These are phyloP conservation scores for Mycosphaerelloides madeirae DNA, from an alignment of 2,329 filamentous ascomycete species.

Conservation along the genomic window DNA sequence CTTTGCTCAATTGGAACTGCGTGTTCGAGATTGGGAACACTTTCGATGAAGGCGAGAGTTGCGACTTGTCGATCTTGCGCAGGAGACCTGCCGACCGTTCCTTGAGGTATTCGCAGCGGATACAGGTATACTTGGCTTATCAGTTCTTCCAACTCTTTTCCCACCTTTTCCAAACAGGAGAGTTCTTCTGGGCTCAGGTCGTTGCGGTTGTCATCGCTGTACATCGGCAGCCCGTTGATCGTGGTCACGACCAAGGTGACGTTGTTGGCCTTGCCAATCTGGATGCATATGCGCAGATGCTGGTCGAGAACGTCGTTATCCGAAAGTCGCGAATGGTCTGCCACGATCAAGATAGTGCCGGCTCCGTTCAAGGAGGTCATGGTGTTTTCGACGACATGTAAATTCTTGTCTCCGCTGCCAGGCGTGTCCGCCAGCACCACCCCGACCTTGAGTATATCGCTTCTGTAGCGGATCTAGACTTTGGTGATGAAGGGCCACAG, in stretches of 20 bases:
- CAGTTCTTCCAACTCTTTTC: background rate
- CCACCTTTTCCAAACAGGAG: background rate
- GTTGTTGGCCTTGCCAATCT: conserved; percentile 7
- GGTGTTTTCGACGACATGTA: conserved; percentile 12
- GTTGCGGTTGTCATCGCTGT: background rate
- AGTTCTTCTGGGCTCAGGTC: background rate
- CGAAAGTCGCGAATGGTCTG: background rate
- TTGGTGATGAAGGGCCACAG: conserved; percentile 19
- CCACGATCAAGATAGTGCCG: conserved; percentile 11
- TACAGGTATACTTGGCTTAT: conserved; percentile 2
- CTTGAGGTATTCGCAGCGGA: conserved; percentile 5
- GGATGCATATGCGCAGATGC: conserved; percentile 1
- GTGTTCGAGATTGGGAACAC: conserved; percentile 18
- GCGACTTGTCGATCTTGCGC: conserved; percentile 7
- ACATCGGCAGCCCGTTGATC: conserved; percentile 11
- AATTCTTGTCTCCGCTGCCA: conserved; percentile 17
- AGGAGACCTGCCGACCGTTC: background rate
- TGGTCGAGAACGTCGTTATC: conserved; percentile 4
- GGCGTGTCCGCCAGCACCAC: conserved; percentile 17
- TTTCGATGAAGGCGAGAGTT: conserved; percentile 8
- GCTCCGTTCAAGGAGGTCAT: conserved; percentile 11
- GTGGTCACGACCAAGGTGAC: conserved; percentile 9
- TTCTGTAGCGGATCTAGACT: conserved; percentile 7
- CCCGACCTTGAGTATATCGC: conserved; percentile 13
- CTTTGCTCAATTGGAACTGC: conserved; percentile 17